Evolutionary conservation across 768 basidiomycete genomes (phyloP).

Genomic region (Tylopilus rubrobrunneus): DNA sequence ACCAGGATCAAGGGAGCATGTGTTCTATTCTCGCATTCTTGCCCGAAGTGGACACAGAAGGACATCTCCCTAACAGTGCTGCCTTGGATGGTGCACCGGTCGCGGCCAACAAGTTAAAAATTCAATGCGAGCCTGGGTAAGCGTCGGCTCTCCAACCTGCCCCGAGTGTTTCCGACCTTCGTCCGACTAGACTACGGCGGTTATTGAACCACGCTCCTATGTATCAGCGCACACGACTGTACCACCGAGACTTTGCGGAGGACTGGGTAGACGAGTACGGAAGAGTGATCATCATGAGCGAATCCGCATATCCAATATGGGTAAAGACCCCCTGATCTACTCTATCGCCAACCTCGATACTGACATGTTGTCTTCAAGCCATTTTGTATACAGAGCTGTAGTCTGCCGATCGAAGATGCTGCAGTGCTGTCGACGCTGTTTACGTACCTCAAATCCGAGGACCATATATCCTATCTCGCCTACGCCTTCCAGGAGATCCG

Average conservation of each 20-base stretch:
- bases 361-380: slow-evolving; percentile 36
- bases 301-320: slow-evolving; percentile 58
- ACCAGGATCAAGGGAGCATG: slow-evolving; percentile 35
- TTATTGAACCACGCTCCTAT: slow-evolving; percentile 33
- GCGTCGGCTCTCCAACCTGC: slow-evolving; percentile 1
- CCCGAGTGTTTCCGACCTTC: neutral
- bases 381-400: slow-evolving; percentile 38
- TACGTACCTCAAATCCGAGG: slow-evolving; percentile 42
- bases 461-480: slow-evolving; percentile 49
- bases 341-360: neutral
- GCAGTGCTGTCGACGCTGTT: slow-evolving; percentile 32
- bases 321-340: slow-evolving; percentile 26
- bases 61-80: slow-evolving; percentile 28
- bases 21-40: slow-evolving; percentile 39
- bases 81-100: slow-evolving; percentile 24
- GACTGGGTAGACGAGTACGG: slow-evolving; percentile 50
- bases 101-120: slow-evolving; percentile 32
- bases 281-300: slow-evolving; percentile 52
- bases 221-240: slow-evolving; percentile 39
- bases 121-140: slow-evolving; percentile 39
- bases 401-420: slow-evolving; percentile 34
- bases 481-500: slow-evolving; percentile 61
- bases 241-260: slow-evolving; percentile 39
- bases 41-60: slow-evolving; percentile 36
- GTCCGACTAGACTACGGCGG: slow-evolving; percentile 34